These are phyloP conservation scores for Taphrina confusa DNA, from an alignment of 1,139 yeast species.

Conservation along the genomic window DNA sequence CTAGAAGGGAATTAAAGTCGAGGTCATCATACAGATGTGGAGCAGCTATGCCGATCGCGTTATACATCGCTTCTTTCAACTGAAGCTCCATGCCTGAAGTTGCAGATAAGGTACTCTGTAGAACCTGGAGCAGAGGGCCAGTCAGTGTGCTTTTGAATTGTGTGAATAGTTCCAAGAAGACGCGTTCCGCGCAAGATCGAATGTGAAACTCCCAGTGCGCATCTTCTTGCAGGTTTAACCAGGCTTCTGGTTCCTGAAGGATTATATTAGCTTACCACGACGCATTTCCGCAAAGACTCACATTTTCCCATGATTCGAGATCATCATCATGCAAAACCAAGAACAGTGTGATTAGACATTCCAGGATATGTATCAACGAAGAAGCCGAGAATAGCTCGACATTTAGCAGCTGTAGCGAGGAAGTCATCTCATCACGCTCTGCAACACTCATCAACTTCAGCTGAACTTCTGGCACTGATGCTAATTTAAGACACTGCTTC, in stretches of 20 bases:
- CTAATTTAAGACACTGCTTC: conserved; percentile 63
- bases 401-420: conserved; percentile 58
- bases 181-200: conserved; percentile 83
- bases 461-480: conserved; percentile 42
- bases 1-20: conserved; percentile 63
- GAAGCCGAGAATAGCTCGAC: conserved; percentile 60
- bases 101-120: conserved; percentile 47
- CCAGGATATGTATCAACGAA: conserved; percentile 60
- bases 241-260: conserved; percentile 76
- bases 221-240: conserved; percentile 78
- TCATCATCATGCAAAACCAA: conserved; percentile 72
- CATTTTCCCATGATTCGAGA: conserved; percentile 69
- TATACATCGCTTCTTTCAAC: conserved; percentile 74
- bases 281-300: background rate
- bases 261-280: background rate
- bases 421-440: conserved; percentile 56
- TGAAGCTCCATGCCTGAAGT: conserved; percentile 48
- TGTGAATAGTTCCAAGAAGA: conserved; percentile 71
- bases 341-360: conserved; percentile 69
- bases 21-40: conserved; percentile 63
- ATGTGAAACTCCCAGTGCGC: conserved; percentile 81
- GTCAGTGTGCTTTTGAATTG: conserved; percentile 64
- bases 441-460: conserved; percentile 18
- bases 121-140: conserved; percentile 62
- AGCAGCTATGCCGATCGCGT: conserved; percentile 79